Evolutionary conservation across 768 basidiomycete genomes (phyloP).

Genomic region (Symmetrospora coprosmae): DNA sequence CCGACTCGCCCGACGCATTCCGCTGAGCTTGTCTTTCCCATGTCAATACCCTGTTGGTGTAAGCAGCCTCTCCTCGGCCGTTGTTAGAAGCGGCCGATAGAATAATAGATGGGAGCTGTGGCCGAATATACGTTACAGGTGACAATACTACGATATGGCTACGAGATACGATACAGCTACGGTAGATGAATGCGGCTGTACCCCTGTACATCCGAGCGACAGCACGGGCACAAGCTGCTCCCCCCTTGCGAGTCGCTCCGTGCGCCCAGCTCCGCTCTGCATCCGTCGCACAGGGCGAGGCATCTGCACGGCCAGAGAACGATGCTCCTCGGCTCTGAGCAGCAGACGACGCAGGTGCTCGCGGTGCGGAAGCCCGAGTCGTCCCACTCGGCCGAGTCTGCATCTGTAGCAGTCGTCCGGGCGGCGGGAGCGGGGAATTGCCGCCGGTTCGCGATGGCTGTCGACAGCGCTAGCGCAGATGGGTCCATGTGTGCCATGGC

Average conservation of each 20-base stretch:
- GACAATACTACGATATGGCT: too few species aligned
- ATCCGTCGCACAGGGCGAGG: conserved; percentile 18
- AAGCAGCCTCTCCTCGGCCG: too few species aligned
- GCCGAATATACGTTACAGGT: too few species aligned
- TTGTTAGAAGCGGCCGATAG: too few species aligned
- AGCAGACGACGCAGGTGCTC: conserved; percentile 14
- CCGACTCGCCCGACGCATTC: too few species aligned
- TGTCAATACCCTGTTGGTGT: too few species aligned
- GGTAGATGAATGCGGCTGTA: conserved; percentile 9
- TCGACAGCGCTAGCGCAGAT: too few species aligned
- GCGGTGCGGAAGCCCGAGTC: background rate
- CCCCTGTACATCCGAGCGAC: conserved; percentile 4
- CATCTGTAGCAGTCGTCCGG: conserved; percentile 1
- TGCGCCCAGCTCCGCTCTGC: conserved; percentile 7
- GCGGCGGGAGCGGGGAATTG: background rate
- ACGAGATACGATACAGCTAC: background rate
- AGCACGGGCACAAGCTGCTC: conserved; percentile 9
- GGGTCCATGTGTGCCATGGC: too few species aligned
- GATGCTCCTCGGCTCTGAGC: conserved; percentile 5
- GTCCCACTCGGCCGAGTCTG: conserved; percentile 7
- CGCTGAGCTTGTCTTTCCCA: too few species aligned
- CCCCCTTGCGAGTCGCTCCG: conserved; percentile 10
- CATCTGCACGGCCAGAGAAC: conserved; percentile 20
- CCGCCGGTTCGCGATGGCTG: too few species aligned
- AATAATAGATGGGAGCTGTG: too few species aligned